Evolutionary conservation across 495 filamentous ascomycete genomes (phyloP).

Genomic region (Hypoxylon trugodes): DNA sequence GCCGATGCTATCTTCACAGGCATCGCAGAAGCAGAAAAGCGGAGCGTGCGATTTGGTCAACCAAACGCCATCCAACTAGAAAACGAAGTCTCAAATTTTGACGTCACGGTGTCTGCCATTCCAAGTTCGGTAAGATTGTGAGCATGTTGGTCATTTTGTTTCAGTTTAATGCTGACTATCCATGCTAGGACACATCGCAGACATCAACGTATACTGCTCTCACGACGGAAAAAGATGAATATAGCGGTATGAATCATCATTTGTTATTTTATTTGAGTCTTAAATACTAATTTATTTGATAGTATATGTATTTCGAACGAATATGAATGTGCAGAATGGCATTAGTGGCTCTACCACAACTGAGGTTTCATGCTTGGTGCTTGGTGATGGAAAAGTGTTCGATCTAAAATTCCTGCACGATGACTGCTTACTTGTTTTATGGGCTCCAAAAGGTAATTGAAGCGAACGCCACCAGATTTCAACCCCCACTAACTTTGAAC

Average conservation of each 20-base stretch:
- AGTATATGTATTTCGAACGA: conserved; percentile 59
- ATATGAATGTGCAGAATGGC: conserved; percentile 51
- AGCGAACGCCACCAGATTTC: neutral
- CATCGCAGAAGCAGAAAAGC: conserved; percentile 63
- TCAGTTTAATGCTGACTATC: conserved; percentile 21
- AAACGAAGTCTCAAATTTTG: conserved; percentile 49
- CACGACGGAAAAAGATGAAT: conserved; percentile 31
- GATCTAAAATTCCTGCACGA: conserved; percentile 62
- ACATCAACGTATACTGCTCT: conserved; percentile 49
- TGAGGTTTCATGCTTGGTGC: conserved; percentile 44
- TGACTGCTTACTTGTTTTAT: conserved; percentile 54
- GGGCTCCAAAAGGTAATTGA: conserved; percentile 47
- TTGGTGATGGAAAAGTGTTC: conserved; percentile 53
- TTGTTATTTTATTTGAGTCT: neutral
- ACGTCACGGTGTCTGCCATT: conserved; percentile 45
- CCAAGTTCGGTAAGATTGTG: conserved; percentile 41
- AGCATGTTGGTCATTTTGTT: neutral
- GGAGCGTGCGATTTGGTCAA: conserved; percentile 62
- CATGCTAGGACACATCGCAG: conserved; percentile 40
- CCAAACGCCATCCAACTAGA: conserved; percentile 49
- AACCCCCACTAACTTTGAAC: neutral
- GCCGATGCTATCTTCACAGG: conserved; percentile 55
- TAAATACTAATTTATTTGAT: neutral
- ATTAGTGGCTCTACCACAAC: conserved; percentile 47
- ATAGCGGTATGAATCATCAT: conserved; percentile 19